Evolutionary conservation across 2,329 filamentous ascomycete genomes (phyloP).

Genomic region (Clathrospora elynae): DNA sequence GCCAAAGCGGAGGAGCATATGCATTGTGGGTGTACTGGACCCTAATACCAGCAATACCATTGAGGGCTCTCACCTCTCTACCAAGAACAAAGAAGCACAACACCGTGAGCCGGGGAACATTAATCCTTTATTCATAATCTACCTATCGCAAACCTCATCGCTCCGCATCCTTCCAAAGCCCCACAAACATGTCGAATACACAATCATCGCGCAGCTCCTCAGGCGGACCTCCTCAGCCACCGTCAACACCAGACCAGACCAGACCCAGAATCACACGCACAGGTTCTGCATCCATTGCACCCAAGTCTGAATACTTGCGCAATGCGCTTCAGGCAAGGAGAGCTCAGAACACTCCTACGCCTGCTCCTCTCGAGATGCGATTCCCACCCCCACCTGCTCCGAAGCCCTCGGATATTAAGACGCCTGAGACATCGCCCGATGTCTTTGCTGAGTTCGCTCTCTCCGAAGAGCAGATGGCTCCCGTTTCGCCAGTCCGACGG

Average conservation of each 20-base stretch:
- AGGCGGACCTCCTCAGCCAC: slow-evolving; percentile 17
- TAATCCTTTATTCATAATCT: slow-evolving; percentile 1
- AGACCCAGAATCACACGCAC: slow-evolving; percentile 19
- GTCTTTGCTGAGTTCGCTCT: slow-evolving; percentile 36
- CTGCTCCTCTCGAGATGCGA: slow-evolving; percentile 15
- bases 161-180: slow-evolving; percentile 1
- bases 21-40: slow-evolving; percentile 11
- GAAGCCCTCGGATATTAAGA: slow-evolving; percentile 10
- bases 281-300: slow-evolving; percentile 28
- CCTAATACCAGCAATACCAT: slow-evolving; percentile 9
- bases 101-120: not conserved
- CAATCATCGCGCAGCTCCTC: slow-evolving; percentile 27
- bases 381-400: slow-evolving; percentile 8
- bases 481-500: slow-evolving; percentile 36
- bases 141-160: not conserved
- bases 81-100: slow-evolving; percentile 7
- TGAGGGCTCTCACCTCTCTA: slow-evolving; percentile 3
- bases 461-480: slow-evolving; percentile 37
- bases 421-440: slow-evolving; percentile 20
- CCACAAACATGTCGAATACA: slow-evolving; percentile 30
- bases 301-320: slow-evolving; percentile 44
- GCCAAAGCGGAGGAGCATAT: not conserved
- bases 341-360: slow-evolving; percentile 28
- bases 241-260: slow-evolving; percentile 24
- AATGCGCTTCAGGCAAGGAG: slow-evolving; percentile 41